Conservation (phyloP, 2,329 filamentous ascomycete genomes). For the Fusarium paranaense region DNA sequence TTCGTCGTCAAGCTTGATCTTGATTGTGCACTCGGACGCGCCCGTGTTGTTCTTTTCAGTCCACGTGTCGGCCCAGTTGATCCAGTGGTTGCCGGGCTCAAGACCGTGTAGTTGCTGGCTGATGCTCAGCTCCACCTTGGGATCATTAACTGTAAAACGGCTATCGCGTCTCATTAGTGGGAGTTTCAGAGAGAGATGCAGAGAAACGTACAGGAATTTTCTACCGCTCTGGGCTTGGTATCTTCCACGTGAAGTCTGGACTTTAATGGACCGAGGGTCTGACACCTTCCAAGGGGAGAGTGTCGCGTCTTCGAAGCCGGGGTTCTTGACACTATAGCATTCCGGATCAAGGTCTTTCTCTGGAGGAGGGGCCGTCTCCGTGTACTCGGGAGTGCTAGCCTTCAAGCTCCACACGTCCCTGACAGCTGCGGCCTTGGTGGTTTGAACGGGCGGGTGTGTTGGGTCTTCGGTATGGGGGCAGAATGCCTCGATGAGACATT, state of each 20-base stretch:
- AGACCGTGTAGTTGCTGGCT: neutral
- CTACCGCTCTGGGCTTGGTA: neutral
- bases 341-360: neutral
- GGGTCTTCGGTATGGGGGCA: neutral
- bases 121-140: neutral
- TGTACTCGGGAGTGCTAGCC: neutral
- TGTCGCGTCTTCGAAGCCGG: neutral
- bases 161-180: neutral
- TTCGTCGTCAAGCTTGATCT: neutral
- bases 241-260: neutral
- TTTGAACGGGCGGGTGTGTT: neutral
- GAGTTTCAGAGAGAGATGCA: neutral
- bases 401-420: neutral
- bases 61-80: neutral
- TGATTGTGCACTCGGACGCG: neutral
- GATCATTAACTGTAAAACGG: neutral
- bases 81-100: neutral
- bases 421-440: neutral
- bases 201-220: neutral
- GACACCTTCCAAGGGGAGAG: neutral
- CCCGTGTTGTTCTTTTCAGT: slow-evolving; percentile 1
- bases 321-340: slow-evolving; percentile 1
- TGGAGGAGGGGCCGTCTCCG: neutral
- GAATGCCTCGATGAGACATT: neutral
- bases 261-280: neutral